Evolutionary conservation across 2,329 filamentous ascomycete genomes (phyloP).

Genomic region (Onygenales sp.): DNA sequence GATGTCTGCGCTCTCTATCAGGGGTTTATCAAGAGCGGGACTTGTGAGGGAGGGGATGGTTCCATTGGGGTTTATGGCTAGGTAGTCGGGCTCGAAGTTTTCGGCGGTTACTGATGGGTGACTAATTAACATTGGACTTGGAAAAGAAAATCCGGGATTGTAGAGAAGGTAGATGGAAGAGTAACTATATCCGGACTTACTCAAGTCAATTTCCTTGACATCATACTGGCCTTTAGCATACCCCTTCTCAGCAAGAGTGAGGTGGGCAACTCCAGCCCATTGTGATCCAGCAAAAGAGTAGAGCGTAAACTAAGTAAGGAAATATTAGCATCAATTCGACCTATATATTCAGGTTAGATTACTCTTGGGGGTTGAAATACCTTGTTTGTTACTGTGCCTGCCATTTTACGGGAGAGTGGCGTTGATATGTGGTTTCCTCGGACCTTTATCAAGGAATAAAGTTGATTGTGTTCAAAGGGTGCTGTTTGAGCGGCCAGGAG

Average conservation of each 20-base stretch:
- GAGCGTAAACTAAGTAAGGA: slow-evolving; percentile 3
- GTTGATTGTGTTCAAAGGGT: too few relatives aligned
- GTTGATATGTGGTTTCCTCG: too few relatives aligned
- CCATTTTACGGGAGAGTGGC: too few relatives aligned
- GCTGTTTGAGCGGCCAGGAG: too few relatives aligned
- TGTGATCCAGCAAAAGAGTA: slow-evolving; percentile 9
- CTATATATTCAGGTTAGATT: too few relatives aligned
- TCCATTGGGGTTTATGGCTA: slow-evolving; percentile 9
- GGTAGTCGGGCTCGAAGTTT: slow-evolving; percentile 9
- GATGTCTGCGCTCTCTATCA: slow-evolving; percentile 8
- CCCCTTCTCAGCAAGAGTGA: slow-evolving; percentile 9
- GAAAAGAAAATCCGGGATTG: neutral
- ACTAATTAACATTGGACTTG: neutral
- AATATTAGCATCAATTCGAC: too few relatives aligned
- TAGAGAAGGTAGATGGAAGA: neutral
- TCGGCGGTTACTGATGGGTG: slow-evolving; percentile 3
- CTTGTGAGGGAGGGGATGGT: slow-evolving; percentile 9
- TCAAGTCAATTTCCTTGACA: slow-evolving; percentile 5
- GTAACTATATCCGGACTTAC: neutral
- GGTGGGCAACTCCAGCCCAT: slow-evolving; percentile 9
- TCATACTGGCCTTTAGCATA: slow-evolving; percentile 5
- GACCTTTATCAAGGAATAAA: too few relatives aligned
- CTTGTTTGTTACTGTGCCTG: too few relatives aligned
- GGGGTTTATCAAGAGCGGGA: slow-evolving; percentile 3
- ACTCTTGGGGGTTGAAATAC: too few relatives aligned